These are phyloP conservation scores for Gaeumannomyces tritici DNA, from an alignment of 2,329 filamentous ascomycete genomes.

Conservation along the genomic window DNA sequence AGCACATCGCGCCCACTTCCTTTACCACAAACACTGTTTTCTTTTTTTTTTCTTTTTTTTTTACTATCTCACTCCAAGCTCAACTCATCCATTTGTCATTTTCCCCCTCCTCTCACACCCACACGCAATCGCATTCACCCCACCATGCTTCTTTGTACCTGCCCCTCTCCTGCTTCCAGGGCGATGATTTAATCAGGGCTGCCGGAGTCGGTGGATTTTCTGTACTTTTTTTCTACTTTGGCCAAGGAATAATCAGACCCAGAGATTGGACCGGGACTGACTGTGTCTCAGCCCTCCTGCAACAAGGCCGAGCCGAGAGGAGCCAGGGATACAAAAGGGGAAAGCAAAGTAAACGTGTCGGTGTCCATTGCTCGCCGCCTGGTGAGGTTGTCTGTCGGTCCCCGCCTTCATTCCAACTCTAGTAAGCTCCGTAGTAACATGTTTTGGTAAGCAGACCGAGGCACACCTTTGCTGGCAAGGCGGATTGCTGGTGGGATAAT, in stretches of 20 bases:
- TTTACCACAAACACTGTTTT: not conserved
- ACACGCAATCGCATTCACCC: not conserved
- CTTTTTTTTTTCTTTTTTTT: too few relatives aligned
- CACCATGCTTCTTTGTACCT: not conserved
- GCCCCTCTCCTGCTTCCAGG: not conserved
- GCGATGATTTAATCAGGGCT: not conserved
- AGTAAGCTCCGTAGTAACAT: not conserved
- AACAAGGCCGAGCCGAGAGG: too few relatives aligned
- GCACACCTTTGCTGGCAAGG: not conserved
- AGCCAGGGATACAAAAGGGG: too few relatives aligned
- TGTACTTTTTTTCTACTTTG: not conserved
- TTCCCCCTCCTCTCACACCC: not conserved
- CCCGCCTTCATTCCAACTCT: not conserved
- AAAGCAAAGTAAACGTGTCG: not conserved
- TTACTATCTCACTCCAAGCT: not conserved
- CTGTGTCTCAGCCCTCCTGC: not conserved
- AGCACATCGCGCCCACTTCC: not conserved
- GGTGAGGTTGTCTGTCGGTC: not conserved
- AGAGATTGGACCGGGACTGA: not conserved
- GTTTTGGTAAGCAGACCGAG: not conserved
- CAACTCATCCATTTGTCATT: not conserved
- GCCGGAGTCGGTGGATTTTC: not conserved
- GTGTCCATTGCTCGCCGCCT: not conserved
- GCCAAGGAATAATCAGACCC: not conserved
- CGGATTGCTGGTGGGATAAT: not conserved